These are phyloP conservation scores for Cyclotella baltica DNA, from an alignment of 108 stramenopile genomes.

Conservation along the genomic window DNA sequence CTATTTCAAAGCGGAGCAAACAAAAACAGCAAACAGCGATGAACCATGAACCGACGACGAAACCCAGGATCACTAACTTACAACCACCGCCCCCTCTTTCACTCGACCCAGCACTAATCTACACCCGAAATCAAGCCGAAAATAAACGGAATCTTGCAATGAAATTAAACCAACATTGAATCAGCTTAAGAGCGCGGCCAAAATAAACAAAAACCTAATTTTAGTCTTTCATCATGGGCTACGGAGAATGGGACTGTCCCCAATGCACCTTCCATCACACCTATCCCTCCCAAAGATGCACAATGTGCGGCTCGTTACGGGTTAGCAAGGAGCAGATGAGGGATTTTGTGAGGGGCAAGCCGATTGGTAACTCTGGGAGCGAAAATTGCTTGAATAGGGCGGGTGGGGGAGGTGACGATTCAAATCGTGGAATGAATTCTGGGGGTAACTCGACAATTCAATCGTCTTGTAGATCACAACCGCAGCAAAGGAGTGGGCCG, in stretches of 20 bases:
- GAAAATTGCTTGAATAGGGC: neutral
- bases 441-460: neutral
- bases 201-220: neutral
- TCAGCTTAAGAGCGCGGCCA: too few species aligned
- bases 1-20: too few species aligned
- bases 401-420: neutral
- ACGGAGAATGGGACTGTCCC: conserved; percentile 61
- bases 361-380: neutral
- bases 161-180: too few species aligned
- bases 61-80: too few species aligned
- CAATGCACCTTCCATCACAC: conserved; percentile 75
- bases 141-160: too few species aligned
- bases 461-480: neutral
- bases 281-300: conserved; percentile 64
- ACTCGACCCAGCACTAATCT: too few species aligned
- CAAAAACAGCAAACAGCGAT: too few species aligned
- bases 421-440: conserved; percentile 20
- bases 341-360: conserved; percentile 58
- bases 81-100: too few species aligned
- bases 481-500: neutral
- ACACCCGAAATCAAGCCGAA: too few species aligned
- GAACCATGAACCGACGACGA: too few species aligned
- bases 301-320: conserved; percentile 78
- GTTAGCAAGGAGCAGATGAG: conserved; percentile 62
- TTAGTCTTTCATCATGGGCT: conserved; percentile 19